Conservation (phyloP, 306 rosid genomes). For the Inga leiocalycina region DNA sequence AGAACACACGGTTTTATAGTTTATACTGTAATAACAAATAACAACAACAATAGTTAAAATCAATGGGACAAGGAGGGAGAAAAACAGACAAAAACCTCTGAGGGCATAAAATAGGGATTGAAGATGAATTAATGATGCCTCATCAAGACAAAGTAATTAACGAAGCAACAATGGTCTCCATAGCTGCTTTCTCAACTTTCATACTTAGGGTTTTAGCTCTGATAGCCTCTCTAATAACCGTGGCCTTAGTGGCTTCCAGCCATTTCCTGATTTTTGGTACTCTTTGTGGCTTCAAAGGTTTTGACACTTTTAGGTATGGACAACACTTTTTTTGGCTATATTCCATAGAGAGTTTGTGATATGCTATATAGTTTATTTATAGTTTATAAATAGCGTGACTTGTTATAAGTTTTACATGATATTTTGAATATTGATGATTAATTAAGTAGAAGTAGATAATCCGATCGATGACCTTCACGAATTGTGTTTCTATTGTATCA, state of each 20-base stretch:
- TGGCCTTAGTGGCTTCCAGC: slow-evolving; percentile 31
- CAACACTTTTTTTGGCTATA: neutral
- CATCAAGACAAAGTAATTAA: neutral
- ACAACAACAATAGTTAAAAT: neutral
- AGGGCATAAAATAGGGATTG: neutral
- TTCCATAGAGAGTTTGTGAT: neutral
- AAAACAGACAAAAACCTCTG: neutral
- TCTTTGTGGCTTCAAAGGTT: neutral
- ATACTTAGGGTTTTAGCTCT: neutral
- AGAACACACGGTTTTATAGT: neutral
- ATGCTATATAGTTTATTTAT: too few species aligned
- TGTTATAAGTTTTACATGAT: neutral
- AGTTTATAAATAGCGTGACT: neutral
- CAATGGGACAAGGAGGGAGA: neutral
- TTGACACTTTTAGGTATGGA: neutral
- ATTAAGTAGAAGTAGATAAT: neutral
- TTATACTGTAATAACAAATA: neutral
- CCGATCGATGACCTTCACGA: too few species aligned
- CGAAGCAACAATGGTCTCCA: neutral
- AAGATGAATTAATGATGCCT: neutral
- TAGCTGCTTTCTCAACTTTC: neutral
- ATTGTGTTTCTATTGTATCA: neutral
- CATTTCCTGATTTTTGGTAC: neutral
- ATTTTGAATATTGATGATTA: neutral
- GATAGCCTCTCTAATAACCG: neutral